Base-by-base conservation (phyloP, 2,329 filamentous ascomycete species). In the Monilinia fructicola region DNA sequence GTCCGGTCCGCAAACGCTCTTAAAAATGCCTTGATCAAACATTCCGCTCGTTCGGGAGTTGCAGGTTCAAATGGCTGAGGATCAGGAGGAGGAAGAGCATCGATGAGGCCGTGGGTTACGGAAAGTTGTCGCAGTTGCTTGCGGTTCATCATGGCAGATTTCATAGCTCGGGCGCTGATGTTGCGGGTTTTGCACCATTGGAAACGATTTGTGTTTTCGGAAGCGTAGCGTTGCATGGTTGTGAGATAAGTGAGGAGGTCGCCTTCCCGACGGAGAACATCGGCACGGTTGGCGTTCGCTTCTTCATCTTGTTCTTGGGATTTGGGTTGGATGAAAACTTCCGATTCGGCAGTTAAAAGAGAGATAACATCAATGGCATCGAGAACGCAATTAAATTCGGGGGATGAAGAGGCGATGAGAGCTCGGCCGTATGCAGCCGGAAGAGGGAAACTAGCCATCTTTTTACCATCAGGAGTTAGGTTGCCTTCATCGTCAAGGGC, bases 361-460 rank as follows among this genome's bases (percentile, higher is more conserved):
- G 87, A 81, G 46, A 90, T 90, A 65, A 97, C 89, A 74, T 98
- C 95, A 69, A 99, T 94, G 4, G 87, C 88, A 71, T 97, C 92
- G 0, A 89, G 78, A 1, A 97, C 79, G 72, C 93, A 96, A 71
- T 91, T 86, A 59, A 85, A 85, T 53, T 89, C 85, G 0, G 89
- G 84, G 9, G 85, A 84, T 0, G 89, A 87, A 0, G 93, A 91
- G 53, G 92, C 91, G 23, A 99, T 82, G 0, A 99, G 81, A 1
- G 97, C 92, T 1, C 93, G 87, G 0, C 90, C 93, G 11, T 96
- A 86, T 0, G 90, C 85, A 0, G 92, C 92, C 0, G 92, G 88
- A 1, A 99, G 84, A 0, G 95, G 95, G 28, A 98, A 87, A 48
- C 87, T 85, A 0, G 94, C 90, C 77, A 99, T 93, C 65, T 89